Base-by-base conservation (phyloP, 345 rosid species). In the Ceriops tagal region DNA sequence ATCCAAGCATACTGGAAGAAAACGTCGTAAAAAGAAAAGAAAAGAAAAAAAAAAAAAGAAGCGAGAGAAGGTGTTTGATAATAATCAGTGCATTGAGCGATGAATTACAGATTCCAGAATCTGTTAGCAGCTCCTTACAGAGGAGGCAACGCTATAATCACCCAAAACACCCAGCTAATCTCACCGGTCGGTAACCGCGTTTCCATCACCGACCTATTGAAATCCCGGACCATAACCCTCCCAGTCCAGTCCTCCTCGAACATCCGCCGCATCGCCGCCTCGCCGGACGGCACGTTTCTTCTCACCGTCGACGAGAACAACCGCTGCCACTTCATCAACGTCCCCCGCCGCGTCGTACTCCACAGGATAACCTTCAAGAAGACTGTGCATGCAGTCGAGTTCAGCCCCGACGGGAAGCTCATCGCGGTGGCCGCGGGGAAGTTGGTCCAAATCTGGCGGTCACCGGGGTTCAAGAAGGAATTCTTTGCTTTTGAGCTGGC, bases 161-260 rank as follows among this genome's bases (percentile, higher is more conserved):
- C 84, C 2, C 85, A 85, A 46, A 87, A 86, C 71, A 84, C 89
- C 11, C 93, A 79, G 65, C 81, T 92, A 22, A 81, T 95, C 52
- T 88, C 97, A 51, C 92, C 98, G 1, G 91, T 95, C 61, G 96
- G 97, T 11, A 95, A 95, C 82, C 86, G 99, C 9, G 83, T 95
- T 77, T 84, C 98, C 78, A 82, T 90, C 76, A 95, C 91, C 27
- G 96, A 95, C 89, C 92, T 92, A 58, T 72, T 81, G 46, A 88
- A 88, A 75, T 89, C 93, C 69, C 86, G 89, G 31, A 81, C 97
- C 26, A 22, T 81, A 26, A 92, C 97, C 18, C 86, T 92, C 22
- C 87, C 93, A 3, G 16, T 84, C 57, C 84, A 78, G 22, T 79
- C 91, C 2, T 92, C 99, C 28, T 70, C 92, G 64, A 88, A 90